phyloP scores from a whole-genome alignment of 495 filamentous ascomycete species.

The Trichoderma gamsii region DNA sequence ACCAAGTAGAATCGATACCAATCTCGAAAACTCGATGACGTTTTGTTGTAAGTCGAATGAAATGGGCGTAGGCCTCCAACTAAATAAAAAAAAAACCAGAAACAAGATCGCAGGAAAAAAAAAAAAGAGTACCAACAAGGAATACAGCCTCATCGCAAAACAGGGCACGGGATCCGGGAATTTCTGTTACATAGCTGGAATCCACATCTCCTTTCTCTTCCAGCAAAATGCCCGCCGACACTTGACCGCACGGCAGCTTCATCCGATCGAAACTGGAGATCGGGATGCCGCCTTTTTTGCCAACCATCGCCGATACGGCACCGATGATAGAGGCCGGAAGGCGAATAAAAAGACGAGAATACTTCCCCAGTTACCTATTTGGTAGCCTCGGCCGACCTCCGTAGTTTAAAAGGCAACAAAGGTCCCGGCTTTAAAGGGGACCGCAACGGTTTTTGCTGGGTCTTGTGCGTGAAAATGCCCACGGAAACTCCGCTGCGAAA shows the following conservation, averaged over 20 bases:
- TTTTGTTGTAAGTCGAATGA: neutral
- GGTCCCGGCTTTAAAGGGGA: neutral
- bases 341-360: too few relatives aligned
- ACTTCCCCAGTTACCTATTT: neutral
- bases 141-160: neutral
- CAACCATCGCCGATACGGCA: neutral
- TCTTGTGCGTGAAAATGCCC: neutral
- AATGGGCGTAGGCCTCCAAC: neutral
- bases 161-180: neutral
- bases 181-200: slow-evolving; percentile 3
- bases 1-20: neutral
- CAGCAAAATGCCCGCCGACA: neutral
- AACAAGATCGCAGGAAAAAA: neutral
- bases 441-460: neutral
- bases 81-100: neutral
- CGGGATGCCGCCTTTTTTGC: neutral
- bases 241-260: neutral
- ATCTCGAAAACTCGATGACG: neutral
- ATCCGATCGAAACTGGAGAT: neutral
- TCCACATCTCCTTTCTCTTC: neutral
- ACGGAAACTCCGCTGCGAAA: neutral
- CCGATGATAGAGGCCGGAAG: neutral
- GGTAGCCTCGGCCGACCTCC: too few relatives aligned
- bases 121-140: neutral
- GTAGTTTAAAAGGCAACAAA: neutral